Evolutionary conservation across 2,329 filamentous ascomycete species (phyloP), one percentile per base, ranked within the genome.

Genomic region (Colletotrichum aenigma): DNA sequence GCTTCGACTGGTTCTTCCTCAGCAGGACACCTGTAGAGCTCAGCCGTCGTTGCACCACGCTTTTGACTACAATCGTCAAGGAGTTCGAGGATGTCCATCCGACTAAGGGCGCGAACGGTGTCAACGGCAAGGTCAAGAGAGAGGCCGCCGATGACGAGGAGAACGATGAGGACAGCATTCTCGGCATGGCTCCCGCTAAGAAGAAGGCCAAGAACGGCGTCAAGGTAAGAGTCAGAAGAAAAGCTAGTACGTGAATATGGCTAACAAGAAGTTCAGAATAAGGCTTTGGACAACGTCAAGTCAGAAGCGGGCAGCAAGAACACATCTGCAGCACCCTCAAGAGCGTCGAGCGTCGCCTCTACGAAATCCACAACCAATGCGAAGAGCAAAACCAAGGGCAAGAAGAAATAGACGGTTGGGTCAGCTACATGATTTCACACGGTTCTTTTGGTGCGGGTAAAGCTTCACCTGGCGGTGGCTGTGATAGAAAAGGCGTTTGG

Each of bases 1-100:
- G 97, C 52, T 99, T 99, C 81, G 97, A 99, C 83, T 99, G 97
- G 97, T 99, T 99, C 88, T 98, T 99, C 89, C 90, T 99, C 55
- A 98, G 95, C 84, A 92, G 97, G 61, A 99, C 96, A 6, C 95
- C 97, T 0, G 93, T 96, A 66, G 97, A 99, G 85, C 94, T 99
- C 80, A 94, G 95, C 77, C 93, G 97, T 80, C 92, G 97, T 68
- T 98, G 97, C 87, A 97, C 95, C 36, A 99, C 97, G 2, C 90
- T 99, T 68, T 92, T 99, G 78, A 98, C 96, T 43, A 98, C 97
- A 0, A 95, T 99, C 64, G 94, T 97, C 68, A 94, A 97, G 85
- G 97, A 99, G 85, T 98, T 98, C 84, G 96, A 98, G 82, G 93
- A 94, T 70, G 84, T 87, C 48, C 89, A 89, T 61, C 85, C 87